Conservation (phyloP, 1,284 basidiomycete genomes). For the Irpex rosettiformis region DNA sequence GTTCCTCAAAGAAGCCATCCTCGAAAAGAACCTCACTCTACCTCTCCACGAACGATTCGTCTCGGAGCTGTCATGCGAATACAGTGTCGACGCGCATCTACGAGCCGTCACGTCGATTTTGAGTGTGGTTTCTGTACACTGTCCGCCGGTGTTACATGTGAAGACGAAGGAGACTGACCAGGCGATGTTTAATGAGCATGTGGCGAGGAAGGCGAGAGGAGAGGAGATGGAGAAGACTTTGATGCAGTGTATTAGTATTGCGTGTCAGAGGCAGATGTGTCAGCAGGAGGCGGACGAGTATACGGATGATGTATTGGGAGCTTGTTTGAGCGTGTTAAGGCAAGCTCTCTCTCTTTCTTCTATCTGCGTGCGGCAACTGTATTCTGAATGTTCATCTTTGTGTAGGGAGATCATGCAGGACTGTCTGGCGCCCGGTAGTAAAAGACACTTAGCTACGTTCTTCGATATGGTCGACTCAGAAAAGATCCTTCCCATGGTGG, state of each 20-base stretch:
- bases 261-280: constrained; percentile 1
- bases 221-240: background rate
- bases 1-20: background rate
- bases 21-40: background rate
- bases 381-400: background rate
- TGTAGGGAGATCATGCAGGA: background rate
- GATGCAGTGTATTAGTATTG: constrained; percentile 1
- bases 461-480: background rate
- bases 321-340: background rate
- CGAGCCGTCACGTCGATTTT: background rate
- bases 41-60: background rate
- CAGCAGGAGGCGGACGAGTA: background rate
- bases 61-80: background rate
- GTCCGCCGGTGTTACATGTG: background rate
- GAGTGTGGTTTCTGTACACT: background rate
- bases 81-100: background rate
- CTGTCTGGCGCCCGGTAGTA: background rate
- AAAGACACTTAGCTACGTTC: background rate
- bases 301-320: background rate
- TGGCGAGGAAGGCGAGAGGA: background rate
- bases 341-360: background rate
- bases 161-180: background rate
- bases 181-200: background rate
- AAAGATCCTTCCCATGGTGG: background rate
- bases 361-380: background rate